Percentiles rank a stretch among this genome's conserved stretches.
Evolutionary conservation across 352 stramenopile species (phyloP).

Genomic region (Aphanomyces astaci): DNA sequence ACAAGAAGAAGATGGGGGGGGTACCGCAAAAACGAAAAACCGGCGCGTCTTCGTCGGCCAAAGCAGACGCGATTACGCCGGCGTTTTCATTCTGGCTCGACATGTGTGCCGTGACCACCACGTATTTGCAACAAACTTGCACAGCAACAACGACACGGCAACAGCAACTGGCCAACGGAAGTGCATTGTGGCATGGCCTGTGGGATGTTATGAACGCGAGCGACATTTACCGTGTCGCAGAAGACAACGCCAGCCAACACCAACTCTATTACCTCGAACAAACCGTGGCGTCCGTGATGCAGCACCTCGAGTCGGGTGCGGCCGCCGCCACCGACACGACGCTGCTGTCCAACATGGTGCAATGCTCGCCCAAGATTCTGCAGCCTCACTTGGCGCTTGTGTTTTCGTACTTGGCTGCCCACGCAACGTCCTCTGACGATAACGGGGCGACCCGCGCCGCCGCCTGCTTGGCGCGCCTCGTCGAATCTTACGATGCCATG

Average conservation of each 20-base stretch:
- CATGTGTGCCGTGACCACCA: constrained; percentile 51
- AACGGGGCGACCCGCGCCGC: constrained; percentile 25
- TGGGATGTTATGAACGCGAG: constrained; percentile 55
- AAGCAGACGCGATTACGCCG: constrained; percentile 62
- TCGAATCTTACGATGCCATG: constrained; percentile 79
- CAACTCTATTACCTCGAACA: constrained; percentile 77
- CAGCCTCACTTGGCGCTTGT: constrained; percentile 54
- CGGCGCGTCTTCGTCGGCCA: constrained; percentile 34
- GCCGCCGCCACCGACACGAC: background rate
- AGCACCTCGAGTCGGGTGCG: background rate
- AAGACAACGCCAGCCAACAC: constrained; percentile 73
- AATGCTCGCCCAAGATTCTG: constrained; percentile 68
- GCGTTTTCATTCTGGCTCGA: constrained; percentile 85
- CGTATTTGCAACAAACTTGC: constrained; percentile 8
- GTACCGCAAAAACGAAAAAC: constrained; percentile 75
- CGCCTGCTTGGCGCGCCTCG: constrained; percentile 41
- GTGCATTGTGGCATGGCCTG: constrained; percentile 47
- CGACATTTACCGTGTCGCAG: constrained; percentile 78
- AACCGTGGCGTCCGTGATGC: constrained; percentile 50
- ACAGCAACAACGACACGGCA: too few relatives aligned
- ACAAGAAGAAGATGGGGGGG: constrained; percentile 45
- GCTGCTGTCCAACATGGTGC: constrained; percentile 48
- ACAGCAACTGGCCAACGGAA: constrained; percentile 34
- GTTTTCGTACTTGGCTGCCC: constrained; percentile 48
- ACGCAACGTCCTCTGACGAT: background rate